Evolutionary conservation across 306 rosid species (phyloP).

Genomic region (Rubus parviflorus): DNA sequence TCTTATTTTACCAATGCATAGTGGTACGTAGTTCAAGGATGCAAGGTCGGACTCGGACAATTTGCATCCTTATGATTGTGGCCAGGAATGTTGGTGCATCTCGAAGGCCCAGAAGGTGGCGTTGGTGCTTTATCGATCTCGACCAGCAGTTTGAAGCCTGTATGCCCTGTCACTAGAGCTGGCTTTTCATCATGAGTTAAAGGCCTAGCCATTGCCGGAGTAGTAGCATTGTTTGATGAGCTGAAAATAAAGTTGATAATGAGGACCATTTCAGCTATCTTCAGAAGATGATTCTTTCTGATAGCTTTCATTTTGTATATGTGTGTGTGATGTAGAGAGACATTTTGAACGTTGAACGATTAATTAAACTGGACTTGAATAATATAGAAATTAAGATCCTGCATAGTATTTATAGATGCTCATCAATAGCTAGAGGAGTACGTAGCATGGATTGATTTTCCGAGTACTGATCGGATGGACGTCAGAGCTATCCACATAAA

Average conservation of each 20-base stretch:
- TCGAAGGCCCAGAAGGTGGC: slow-evolving; percentile 7
- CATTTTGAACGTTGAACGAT: neutral
- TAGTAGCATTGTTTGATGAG: neutral
- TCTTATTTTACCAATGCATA: too few species aligned
- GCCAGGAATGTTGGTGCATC: slow-evolving; percentile 15
- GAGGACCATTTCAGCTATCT: neutral
- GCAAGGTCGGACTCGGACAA: neutral
- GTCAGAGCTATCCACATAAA: neutral
- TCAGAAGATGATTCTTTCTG: neutral
- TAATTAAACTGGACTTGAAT: neutral
- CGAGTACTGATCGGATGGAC: neutral
- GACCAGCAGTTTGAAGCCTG: neutral
- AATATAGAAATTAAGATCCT: neutral
- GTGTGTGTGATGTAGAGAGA: neutral
- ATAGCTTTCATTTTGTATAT: neutral
- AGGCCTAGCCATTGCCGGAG: neutral
- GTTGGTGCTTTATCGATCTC: neutral
- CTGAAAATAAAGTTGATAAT: neutral
- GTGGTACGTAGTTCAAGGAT: neutral
- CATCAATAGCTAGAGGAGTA: neutral
- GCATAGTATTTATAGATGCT: neutral
- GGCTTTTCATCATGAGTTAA: neutral
- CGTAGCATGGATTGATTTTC: neutral
- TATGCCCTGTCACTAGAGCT: neutral
- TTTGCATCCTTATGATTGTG: neutral